Conservation (phyloP, 2,329 filamentous ascomycete species). For the Monascus ruber region DNA sequence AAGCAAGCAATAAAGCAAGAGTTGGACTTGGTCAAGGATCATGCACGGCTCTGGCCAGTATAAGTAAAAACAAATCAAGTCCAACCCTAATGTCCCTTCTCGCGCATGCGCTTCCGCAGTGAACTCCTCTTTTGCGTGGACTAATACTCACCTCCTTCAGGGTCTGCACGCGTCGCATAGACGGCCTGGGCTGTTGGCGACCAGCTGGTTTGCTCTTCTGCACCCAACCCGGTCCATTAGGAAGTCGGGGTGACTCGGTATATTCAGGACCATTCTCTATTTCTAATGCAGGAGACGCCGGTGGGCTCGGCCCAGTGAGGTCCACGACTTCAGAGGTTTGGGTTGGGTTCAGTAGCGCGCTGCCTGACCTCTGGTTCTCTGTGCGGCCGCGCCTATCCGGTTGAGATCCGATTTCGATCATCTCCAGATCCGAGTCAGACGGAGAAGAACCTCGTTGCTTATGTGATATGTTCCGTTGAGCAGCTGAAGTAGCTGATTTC, state of each 20-base stretch:
- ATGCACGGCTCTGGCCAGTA: too few species aligned
- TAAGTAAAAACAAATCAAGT: too few species aligned
- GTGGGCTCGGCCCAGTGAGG: slow-evolving; percentile 27
- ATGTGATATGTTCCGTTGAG: not conserved
- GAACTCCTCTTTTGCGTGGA: slow-evolving; percentile 8
- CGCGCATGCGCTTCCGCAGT: not conserved
- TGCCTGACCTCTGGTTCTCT: not conserved
- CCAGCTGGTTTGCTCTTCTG: slow-evolving; percentile 9
- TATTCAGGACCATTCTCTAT: slow-evolving; percentile 18
- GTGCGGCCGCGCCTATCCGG: not conserved
- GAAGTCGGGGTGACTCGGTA: slow-evolving; percentile 16
- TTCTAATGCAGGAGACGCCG: slow-evolving; percentile 7
- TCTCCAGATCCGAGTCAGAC: not conserved
- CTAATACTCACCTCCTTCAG: slow-evolving; percentile 12
- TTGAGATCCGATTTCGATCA: not conserved
- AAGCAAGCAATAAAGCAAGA: too few species aligned
- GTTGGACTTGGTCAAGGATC: too few species aligned
- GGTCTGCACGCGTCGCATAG: slow-evolving; percentile 7
- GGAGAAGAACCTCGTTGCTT: not conserved
- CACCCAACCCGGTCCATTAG: slow-evolving; percentile 18
- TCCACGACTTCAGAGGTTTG: slow-evolving; percentile 20
- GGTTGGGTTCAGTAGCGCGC: slow-evolving; percentile 1
- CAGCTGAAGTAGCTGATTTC: too few species aligned
- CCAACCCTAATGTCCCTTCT: too few species aligned
- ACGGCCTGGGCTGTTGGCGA: slow-evolving; percentile 11